Percentiles rank a stretch among this genome's conserved stretches.
phyloP scores from a whole-genome alignment of 2,329 filamentous ascomycete genomes.

The Fusarium foetens region DNA sequence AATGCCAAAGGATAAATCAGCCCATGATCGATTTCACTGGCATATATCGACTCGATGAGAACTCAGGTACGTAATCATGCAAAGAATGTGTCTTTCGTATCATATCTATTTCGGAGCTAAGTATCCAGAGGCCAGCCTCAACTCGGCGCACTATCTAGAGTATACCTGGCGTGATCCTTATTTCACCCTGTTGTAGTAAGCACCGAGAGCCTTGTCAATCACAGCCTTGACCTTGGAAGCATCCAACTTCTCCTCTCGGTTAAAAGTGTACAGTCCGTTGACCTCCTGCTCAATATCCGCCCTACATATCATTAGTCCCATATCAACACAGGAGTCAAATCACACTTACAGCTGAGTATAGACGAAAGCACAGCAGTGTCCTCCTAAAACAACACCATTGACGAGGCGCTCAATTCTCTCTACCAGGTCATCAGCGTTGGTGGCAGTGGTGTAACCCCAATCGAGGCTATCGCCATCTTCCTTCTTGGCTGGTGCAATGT shows the following conservation, averaged over 20 bases:
- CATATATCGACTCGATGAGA: neutral
- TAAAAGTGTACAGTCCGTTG: constrained; percentile 73
- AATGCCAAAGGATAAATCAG: neutral
- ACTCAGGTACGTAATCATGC: neutral
- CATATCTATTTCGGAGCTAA: neutral
- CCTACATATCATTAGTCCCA: constrained; percentile 42
- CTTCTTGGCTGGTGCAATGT: constrained; percentile 64
- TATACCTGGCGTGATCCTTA: neutral
- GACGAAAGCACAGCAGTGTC: constrained; percentile 70
- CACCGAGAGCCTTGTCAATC: constrained; percentile 61
- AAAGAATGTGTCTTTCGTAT: neutral
- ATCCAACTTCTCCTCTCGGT: constrained; percentile 70
- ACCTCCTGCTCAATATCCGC: constrained; percentile 74
- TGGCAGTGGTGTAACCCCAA: constrained; percentile 76
- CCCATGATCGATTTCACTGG: neutral
- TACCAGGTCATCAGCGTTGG: constrained; percentile 67
- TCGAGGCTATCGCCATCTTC: constrained; percentile 57
- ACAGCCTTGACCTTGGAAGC: constrained; percentile 65
- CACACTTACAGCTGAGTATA: constrained; percentile 71
- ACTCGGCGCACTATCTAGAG: neutral
- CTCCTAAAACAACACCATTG: constrained; percentile 65
- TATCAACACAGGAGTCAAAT: neutral
- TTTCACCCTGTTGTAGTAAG: constrained; percentile 55
- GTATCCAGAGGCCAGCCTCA: neutral
- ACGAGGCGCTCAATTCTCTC: constrained; percentile 67